phyloP scores from a whole-genome alignment of 169 alveolate species.

The Eimeria praecox region DNA sequence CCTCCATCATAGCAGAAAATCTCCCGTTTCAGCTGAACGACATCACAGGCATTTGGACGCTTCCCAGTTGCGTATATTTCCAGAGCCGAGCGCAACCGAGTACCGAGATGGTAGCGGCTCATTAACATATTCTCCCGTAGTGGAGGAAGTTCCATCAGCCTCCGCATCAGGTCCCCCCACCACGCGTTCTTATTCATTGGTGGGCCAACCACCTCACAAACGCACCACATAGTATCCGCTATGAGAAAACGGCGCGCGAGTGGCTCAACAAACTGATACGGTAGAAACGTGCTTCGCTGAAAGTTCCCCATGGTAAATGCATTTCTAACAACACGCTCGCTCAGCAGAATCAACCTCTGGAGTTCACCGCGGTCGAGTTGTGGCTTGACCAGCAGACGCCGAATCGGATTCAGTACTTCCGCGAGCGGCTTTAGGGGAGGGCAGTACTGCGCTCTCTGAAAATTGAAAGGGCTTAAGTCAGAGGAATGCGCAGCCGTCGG shows the following conservation, averaged over 20 bases:
- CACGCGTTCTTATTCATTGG: neutral
- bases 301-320: neutral
- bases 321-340: neutral
- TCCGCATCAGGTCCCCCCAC: neutral
- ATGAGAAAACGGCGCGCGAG: slow-evolving; percentile 19
- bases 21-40: slow-evolving; percentile 1
- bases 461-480: neutral
- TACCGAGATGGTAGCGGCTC: neutral
- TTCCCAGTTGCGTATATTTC: neutral
- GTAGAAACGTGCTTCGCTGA: neutral
- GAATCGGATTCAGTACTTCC: neutral
- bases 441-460: neutral
- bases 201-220: slow-evolving; percentile 22
- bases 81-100: neutral
- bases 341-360: neutral
- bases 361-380: neutral
- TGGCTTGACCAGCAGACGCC: neutral
- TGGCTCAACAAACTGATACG: neutral
- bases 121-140: neutral
- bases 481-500: neutral
- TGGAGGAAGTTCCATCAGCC: neutral
- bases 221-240: slow-evolving; percentile 32
- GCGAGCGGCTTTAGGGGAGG: neutral
- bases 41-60: neutral
- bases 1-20: neutral